phyloP scores from a whole-genome alignment of 1,139 yeast species.

The Candida freyschussii region DNA sequence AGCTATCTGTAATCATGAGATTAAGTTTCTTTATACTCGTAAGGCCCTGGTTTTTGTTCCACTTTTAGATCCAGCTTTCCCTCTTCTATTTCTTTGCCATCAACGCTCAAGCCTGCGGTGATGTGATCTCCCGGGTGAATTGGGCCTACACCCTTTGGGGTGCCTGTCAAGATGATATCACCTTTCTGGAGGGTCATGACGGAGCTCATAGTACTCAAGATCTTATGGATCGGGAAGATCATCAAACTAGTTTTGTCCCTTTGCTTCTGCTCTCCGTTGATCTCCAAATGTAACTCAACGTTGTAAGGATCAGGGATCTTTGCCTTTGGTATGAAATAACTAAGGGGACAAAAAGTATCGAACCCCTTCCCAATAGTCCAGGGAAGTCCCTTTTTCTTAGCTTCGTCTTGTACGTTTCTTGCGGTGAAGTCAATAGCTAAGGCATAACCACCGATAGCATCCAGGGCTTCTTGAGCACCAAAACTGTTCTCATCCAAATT shows the following conservation, averaged over 20 bases:
- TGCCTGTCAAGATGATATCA: conserved; percentile 88
- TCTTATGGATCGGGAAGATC: conserved; percentile 82
- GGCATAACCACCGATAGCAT: conserved; percentile 79
- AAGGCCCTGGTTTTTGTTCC: conserved; percentile 78
- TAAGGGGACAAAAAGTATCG: conserved; percentile 88
- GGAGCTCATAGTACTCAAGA: conserved; percentile 74
- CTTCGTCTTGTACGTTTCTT: conserved; percentile 91
- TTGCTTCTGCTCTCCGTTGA: conserved; percentile 72
- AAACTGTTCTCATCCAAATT: conserved; percentile 55
- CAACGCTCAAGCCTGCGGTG: conserved; percentile 49
- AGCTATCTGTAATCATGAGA: too few relatives aligned
- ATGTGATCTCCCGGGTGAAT: conserved; percentile 74
- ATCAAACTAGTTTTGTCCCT: conserved; percentile 76
- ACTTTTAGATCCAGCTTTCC: conserved; percentile 50
- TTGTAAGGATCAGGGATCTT: conserved; percentile 70
- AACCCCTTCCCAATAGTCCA: conserved; percentile 97
- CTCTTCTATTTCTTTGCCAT: conserved; percentile 51
- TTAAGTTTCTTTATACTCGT: conserved; percentile 54
- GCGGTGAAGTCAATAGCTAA: conserved; percentile 93
- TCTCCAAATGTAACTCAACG: conserved; percentile 57
- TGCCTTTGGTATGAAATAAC: conserved; percentile 61
- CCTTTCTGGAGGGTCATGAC: conserved; percentile 91
- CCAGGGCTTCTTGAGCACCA: conserved; percentile 63
- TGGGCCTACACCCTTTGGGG: conserved; percentile 96
- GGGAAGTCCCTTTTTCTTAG: conserved; percentile 90